Percentiles rank a stretch among this genome's conserved stretches.
These are phyloP conservation scores for Xanthoconium stramineum DNA, from an alignment of 768 basidiomycete species.

Conservation along the genomic window DNA sequence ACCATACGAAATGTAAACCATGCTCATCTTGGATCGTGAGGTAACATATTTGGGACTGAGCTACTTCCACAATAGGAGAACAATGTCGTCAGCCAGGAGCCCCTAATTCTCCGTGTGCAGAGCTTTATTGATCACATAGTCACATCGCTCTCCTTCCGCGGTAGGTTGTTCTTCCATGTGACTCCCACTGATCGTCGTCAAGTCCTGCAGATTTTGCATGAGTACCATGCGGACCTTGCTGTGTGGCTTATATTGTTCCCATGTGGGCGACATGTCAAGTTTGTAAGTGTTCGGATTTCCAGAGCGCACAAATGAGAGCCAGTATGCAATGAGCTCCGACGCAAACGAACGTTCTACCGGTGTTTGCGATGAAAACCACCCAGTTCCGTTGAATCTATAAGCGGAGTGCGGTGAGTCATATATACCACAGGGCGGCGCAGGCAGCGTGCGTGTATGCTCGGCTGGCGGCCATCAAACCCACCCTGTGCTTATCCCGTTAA, in stretches of 20 bases:
- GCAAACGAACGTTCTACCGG: slow-evolving; percentile 50
- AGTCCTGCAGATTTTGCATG: slow-evolving; percentile 34
- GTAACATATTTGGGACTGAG: neutral
- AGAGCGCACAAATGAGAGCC: slow-evolving; percentile 62
- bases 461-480: slow-evolving; percentile 22
- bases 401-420: slow-evolving; percentile 15
- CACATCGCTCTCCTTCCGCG: slow-evolving; percentile 38
- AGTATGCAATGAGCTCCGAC: slow-evolving; percentile 59
- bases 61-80: neutral
- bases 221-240: slow-evolving; percentile 43
- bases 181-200: slow-evolving; percentile 37
- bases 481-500: slow-evolving; percentile 59
- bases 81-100: neutral
- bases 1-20: neutral
- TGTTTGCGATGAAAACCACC: slow-evolving; percentile 45
- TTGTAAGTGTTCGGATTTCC: slow-evolving; percentile 56
- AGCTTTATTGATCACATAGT: slow-evolving; percentile 35
- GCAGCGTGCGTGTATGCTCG: neutral
- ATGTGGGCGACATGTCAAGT: slow-evolving; percentile 47
- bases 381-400: slow-evolving; percentile 49
- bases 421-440: neutral
- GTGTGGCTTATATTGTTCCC: slow-evolving; percentile 38
- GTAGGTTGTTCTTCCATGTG: slow-evolving; percentile 38
- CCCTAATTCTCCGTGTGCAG: slow-evolving; percentile 35
- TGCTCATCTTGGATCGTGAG: neutral